A percentile compares a stretch with the other conserved stretches of the same genome.
phyloP scores from a whole-genome alignment of 495 filamentous ascomycete species.

The Aspergillus steynii region DNA sequence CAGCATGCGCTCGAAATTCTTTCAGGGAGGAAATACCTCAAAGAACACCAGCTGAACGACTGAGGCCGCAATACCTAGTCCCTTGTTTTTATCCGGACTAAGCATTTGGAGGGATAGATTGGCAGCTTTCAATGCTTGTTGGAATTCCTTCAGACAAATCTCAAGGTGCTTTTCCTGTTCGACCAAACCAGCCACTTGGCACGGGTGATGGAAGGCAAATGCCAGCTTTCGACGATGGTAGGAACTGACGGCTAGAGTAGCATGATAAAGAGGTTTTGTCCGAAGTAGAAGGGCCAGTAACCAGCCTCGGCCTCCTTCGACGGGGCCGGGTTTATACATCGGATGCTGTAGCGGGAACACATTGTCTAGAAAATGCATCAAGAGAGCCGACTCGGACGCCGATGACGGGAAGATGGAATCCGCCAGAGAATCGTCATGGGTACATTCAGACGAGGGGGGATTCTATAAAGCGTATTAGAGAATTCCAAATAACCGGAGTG shows the following conservation, averaged over 20 bases:
- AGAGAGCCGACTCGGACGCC: background rate
- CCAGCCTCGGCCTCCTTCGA: constrained; percentile 10
- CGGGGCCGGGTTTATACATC: constrained; percentile 5
- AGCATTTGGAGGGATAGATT: background rate
- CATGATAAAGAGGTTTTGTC: constrained; percentile 8
- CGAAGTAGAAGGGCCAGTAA: constrained; percentile 5
- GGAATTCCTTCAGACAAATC: background rate
- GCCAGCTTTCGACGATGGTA: constrained; percentile 5
- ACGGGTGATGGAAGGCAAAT: background rate
- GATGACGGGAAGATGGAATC: background rate
- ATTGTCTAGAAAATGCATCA: constrained; percentile 9
- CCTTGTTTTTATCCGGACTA: background rate
- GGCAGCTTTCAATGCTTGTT: background rate
- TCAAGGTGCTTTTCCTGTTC: background rate
- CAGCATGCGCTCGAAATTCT: background rate
- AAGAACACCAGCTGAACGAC: background rate
- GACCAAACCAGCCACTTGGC: background rate
- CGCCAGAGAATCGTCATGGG: background rate
- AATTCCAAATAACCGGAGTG: background rate
- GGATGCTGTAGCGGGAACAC: constrained; percentile 6
- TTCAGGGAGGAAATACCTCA: background rate
- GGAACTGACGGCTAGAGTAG: constrained; percentile 2
- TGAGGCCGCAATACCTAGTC: background rate
- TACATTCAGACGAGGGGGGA: background rate
- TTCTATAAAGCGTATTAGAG: background rate